Percentiles rank a stretch among this genome's conserved stretches.
These are phyloP conservation scores for Besnoitia besnoiti DNA, from an alignment of 169 alveolate species.

Conservation along the genomic window DNA sequence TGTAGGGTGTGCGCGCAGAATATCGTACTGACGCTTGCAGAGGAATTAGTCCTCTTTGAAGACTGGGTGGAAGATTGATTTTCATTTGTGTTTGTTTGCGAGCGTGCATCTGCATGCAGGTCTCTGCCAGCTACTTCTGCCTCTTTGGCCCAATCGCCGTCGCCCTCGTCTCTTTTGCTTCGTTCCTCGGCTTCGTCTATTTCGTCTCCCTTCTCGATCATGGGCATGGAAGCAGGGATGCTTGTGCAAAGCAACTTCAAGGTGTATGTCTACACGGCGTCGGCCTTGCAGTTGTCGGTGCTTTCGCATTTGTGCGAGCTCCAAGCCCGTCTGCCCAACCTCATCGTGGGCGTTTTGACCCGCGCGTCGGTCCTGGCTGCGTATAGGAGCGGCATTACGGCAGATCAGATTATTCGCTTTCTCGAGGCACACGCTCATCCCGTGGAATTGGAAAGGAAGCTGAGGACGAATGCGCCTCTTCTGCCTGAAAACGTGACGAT, in stretches of 20 bases:
- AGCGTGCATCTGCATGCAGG: too few relatives aligned
- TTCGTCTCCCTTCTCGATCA: background rate
- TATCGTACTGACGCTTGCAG: too few relatives aligned
- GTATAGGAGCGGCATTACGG: conserved; percentile 85
- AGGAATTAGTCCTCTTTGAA: too few relatives aligned
- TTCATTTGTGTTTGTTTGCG: too few relatives aligned
- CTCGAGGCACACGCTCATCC: conserved; percentile 83
- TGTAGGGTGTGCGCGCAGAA: too few relatives aligned
- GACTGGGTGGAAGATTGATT: too few relatives aligned
- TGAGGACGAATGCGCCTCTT: conserved; percentile 56
- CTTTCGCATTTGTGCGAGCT: conserved; percentile 87
- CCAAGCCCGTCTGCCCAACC: conserved; percentile 87
- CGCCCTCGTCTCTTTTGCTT: background rate
- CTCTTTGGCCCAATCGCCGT: background rate
- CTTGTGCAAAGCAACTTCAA: conserved; percentile 90
- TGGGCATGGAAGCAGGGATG: conserved; percentile 80
- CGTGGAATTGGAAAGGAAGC: conserved; percentile 52
- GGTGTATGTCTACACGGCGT: conserved; percentile 88
- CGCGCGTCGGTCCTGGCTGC: conserved; percentile 86
- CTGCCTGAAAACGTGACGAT: conserved; percentile 87
- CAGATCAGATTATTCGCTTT: conserved; percentile 86
- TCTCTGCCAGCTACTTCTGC: too few relatives aligned
- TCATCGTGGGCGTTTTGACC: conserved; percentile 87
- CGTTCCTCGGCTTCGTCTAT: background rate
- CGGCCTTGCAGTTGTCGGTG: conserved; percentile 83